A percentile compares a stretch with the other conserved stretches of the same genome.
phyloP scores from a whole-genome alignment of 2,329 filamentous ascomycete species.

The Thyridium curvatum region DNA sequence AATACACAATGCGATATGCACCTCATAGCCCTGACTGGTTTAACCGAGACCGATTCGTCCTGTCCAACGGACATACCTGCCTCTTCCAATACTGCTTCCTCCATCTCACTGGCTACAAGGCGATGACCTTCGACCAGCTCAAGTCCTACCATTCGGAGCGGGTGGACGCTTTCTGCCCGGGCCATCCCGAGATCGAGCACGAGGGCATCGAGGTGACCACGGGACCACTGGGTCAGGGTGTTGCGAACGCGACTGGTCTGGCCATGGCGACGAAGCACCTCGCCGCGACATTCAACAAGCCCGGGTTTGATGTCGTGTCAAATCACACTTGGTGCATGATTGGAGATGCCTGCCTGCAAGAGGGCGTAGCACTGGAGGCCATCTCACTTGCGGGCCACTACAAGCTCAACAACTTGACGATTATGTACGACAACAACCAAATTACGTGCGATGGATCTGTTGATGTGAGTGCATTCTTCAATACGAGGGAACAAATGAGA shows the following conservation, averaged over 20 bases:
- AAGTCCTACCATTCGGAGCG: slow-evolving; percentile 40
- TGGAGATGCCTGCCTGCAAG: slow-evolving; percentile 51
- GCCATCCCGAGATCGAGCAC: slow-evolving; percentile 48
- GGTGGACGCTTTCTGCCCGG: slow-evolving; percentile 38
- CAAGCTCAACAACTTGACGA: slow-evolving; percentile 47
- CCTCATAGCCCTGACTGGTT: slow-evolving; percentile 46
- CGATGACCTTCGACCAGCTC: slow-evolving; percentile 45
- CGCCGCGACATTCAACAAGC: slow-evolving; percentile 41
- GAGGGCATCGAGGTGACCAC: slow-evolving; percentile 52
- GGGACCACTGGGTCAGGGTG: slow-evolving; percentile 48
- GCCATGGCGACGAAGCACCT: slow-evolving; percentile 50
- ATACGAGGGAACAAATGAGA: too few species aligned
- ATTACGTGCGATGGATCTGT: slow-evolving; percentile 53
- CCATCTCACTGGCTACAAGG: slow-evolving; percentile 41
- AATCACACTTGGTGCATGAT: slow-evolving; percentile 48
- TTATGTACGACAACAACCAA: slow-evolving; percentile 57
- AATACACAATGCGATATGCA: slow-evolving; percentile 52
- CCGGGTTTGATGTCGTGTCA: slow-evolving; percentile 37
- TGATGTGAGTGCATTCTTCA: slow-evolving; percentile 23
- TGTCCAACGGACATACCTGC: slow-evolving; percentile 50
- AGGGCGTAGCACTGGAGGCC: slow-evolving; percentile 51
- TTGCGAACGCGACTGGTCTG: slow-evolving; percentile 50
- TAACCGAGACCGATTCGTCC: slow-evolving; percentile 53
- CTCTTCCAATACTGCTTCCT: slow-evolving; percentile 44
- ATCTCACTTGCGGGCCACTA: slow-evolving; percentile 50